phyloP scores from a whole-genome alignment of 768 basidiomycete genomes.

The Macrocybe gigantea region DNA sequence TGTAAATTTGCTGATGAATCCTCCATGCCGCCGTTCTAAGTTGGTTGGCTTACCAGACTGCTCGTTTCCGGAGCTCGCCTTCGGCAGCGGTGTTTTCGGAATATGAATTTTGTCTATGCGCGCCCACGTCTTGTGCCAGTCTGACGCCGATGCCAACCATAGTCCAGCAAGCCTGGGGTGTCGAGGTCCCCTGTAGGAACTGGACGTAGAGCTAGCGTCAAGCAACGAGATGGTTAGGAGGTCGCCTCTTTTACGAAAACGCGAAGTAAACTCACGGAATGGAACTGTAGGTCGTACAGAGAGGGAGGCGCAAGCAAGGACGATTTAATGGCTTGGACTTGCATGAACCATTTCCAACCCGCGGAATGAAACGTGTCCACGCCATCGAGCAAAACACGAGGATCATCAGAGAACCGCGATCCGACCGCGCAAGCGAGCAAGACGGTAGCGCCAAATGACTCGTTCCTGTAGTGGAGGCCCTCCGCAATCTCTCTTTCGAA shows the following conservation, averaged over 20 bases:
- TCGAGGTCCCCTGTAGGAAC: slow-evolving; percentile 51
- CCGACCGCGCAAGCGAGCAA: slow-evolving; percentile 71
- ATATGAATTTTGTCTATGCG: slow-evolving; percentile 44
- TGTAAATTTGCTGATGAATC: background rate
- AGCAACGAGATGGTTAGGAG: background rate
- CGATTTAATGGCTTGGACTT: slow-evolving; percentile 60
- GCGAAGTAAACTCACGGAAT: slow-evolving; percentile 34
- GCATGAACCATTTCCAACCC: slow-evolving; percentile 67
- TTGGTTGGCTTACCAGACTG: slow-evolving; percentile 43
- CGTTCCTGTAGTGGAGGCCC: slow-evolving; percentile 43
- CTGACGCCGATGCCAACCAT: slow-evolving; percentile 68
- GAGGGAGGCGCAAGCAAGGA: slow-evolving; percentile 59
- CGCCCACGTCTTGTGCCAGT: slow-evolving; percentile 73
- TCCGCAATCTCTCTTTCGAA: slow-evolving; percentile 49
- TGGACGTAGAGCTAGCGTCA: slow-evolving; percentile 40
- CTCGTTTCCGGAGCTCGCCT: slow-evolving; percentile 72
- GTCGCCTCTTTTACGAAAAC: background rate
- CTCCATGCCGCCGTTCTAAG: slow-evolving; percentile 5
- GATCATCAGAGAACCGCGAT: slow-evolving; percentile 53
- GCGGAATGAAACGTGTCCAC: slow-evolving; percentile 34
- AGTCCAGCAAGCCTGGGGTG: slow-evolving; percentile 65
- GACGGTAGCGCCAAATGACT: slow-evolving; percentile 51
- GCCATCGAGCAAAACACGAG: slow-evolving; percentile 40
- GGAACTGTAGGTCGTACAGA: slow-evolving; percentile 72
- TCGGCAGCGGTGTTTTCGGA: slow-evolving; percentile 37